Evolutionary conservation across 2,329 filamentous ascomycete genomes (phyloP), one percentile per base, ranked within the genome.

Genomic region (Gaeumannomyces sp.): DNA sequence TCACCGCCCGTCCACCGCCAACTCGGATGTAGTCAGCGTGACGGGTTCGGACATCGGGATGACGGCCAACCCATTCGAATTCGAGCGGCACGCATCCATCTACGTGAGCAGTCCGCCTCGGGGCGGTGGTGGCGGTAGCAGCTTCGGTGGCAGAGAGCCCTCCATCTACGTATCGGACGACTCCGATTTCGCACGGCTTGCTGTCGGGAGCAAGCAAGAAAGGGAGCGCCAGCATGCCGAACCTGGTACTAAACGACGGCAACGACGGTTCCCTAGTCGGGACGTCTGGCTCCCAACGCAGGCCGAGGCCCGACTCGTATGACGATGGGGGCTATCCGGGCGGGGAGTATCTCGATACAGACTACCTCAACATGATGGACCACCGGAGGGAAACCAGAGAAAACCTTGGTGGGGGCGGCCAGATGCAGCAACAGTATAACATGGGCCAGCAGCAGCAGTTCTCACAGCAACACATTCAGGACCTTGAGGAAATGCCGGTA

Each of bases 111-210:
- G 45, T 10, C 68, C 70, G 64, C 71, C 73, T 1, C 59, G 22
- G 59, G 22, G 28, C 16, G 57, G 57, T 16, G 57, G 27, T 11
- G 59, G 59, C 72, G 60, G 70, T 77, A 58, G 45, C 16, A 73
- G 77, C 5, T 70, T 74, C 4, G 73, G 75, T 0, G 78, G 76
- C 62, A 78, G 84, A 50, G 83, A 86, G 67, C 83, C 84, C 0
- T 85, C 83, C 4, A 85, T 87, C 60, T 88, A 87, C 70, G 81
- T 87, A 13, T 83, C 83, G 1, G 85, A 87, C 67, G 84, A 86
- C 66, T 84, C 81, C 10, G 79, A 83, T 31, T 82, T 80, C 66
- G 77, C 81, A 3, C 72, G 72, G n/a, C 67, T 78, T 10, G 70
- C 69, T 53, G 69, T 68, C 60, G 67, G 71, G 5, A 29, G 38